Evolutionary conservation across 176 grass and related monocot genomes (phyloP).

Genomic region (Triticum monococcum): DNA sequence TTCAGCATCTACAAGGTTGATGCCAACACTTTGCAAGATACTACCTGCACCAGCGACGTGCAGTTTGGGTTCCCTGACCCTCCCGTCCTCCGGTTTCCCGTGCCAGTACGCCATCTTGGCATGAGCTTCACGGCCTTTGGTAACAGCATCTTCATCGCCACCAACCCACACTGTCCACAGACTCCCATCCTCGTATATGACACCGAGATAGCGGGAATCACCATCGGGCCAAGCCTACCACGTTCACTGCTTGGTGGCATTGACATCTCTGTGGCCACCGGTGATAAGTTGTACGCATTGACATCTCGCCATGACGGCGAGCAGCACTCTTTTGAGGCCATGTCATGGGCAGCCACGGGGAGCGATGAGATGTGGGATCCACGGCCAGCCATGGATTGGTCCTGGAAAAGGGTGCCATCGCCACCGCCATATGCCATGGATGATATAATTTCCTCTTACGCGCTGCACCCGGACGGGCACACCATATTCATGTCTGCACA

Average conservation of each 20-base stretch:
- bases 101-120: not conserved
- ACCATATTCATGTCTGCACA: not conserved
- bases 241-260: not conserved
- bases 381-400: not conserved
- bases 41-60: not conserved
- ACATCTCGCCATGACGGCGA: not conserved
- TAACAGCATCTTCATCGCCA: not conserved
- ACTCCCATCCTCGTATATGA: not conserved
- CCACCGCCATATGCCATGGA: not conserved
- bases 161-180: not conserved
- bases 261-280: not conserved
- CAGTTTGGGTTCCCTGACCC: not conserved
- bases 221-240: not conserved
- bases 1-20: conserved; percentile 15
- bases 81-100: not conserved
- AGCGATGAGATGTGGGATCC: not conserved
- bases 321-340: not conserved
- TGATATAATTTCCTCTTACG: not conserved
- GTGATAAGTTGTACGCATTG: not conserved
- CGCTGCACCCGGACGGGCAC: not conserved
- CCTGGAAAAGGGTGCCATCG: not conserved
- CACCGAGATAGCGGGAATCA: not conserved
- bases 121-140: not conserved
- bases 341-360: not conserved
- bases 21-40: not conserved